Base-by-base conservation (phyloP, 2,329 filamentous ascomycete species). In the Gremmenia infestans region DNA sequence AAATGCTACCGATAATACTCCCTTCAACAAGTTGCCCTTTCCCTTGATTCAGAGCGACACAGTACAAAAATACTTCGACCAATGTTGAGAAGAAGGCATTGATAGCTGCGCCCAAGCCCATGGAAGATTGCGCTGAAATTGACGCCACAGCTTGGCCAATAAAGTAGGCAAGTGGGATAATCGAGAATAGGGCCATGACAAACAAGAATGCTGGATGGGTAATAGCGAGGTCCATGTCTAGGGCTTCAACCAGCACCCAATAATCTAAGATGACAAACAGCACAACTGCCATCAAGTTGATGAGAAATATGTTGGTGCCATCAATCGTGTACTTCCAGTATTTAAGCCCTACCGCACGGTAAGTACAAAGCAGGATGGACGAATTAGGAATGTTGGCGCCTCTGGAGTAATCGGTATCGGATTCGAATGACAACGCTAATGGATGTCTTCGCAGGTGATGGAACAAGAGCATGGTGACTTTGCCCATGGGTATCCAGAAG, bases 251-350 rank as follows among this genome's bases (percentile, higher is more conserved):
- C 25, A 99, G 77, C 23, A 99, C 78, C 57, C 85, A 85, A 79
- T 93, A 97, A 76, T 99, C 94, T 62, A 96, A 83, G 60, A 99
- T 95, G 67, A 93, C 89, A 69, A 99, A 97, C 23, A 89, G 76
- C n/a, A 99, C 94, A 17, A 99, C 83, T 12, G 85, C 88, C 75
- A 97, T 90, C 55, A 99, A 81, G 71, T 99, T 99, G 78, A 99
- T 97, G 63, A 99, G 83, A 75, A 99, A 97, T 69, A 99, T 96
- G 74, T 99, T 99, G 59, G 94, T 99, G 54, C 94, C 95, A 69
- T 99, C 94, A 56, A 99, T 80, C 4, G 94, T 99, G 74, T 99
- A 99, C 74, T 99, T 99, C 93, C 95, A 99, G 77, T 99, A 99
- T 72, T 93, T 93, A 63, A 85, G 79, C 12, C 94, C 94, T 12